Conservation (phyloP, 2,329 filamentous ascomycete genomes). For the Monilinia fructicola region DNA sequence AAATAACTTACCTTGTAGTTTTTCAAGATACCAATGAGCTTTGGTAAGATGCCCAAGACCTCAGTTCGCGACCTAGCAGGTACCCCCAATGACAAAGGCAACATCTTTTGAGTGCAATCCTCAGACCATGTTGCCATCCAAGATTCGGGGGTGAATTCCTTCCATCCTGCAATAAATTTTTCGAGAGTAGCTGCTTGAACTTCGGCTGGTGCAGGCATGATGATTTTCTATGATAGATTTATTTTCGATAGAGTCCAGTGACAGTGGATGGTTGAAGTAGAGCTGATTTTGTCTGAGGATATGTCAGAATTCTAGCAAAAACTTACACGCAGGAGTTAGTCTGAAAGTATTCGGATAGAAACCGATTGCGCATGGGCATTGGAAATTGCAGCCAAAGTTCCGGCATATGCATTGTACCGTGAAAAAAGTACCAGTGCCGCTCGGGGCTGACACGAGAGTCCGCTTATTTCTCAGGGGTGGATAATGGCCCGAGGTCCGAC, state of each 20-base stretch:
- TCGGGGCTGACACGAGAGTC: too few relatives aligned
- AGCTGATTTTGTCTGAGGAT: neutral
- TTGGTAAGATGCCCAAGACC: neutral
- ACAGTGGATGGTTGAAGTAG: neutral
- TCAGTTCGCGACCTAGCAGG: conserved; percentile 23
- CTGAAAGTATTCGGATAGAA: too few relatives aligned
- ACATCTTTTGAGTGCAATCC: neutral
- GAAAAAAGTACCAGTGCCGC: too few relatives aligned
- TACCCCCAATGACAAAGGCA: conserved; percentile 35
- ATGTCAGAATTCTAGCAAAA: neutral
- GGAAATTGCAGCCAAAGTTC: too few relatives aligned
- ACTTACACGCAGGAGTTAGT: too few relatives aligned
- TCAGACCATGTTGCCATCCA: neutral
- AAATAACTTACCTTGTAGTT: neutral
- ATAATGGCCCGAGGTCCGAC: too few relatives aligned
- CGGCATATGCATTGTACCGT: too few relatives aligned
- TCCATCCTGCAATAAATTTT: neutral
- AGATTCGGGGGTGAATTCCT: neutral
- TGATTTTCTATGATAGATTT: neutral
- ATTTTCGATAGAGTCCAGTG: neutral
- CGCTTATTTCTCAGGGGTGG: too few relatives aligned
- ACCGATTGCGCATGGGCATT: too few relatives aligned
- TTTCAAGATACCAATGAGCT: neutral
- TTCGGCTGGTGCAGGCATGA: neutral
- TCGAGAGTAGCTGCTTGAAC: neutral